Evolutionary conservation across 192 early-diverging fungal genomes (phyloP).

Genomic region (Lobosporangium transversale): DNA sequence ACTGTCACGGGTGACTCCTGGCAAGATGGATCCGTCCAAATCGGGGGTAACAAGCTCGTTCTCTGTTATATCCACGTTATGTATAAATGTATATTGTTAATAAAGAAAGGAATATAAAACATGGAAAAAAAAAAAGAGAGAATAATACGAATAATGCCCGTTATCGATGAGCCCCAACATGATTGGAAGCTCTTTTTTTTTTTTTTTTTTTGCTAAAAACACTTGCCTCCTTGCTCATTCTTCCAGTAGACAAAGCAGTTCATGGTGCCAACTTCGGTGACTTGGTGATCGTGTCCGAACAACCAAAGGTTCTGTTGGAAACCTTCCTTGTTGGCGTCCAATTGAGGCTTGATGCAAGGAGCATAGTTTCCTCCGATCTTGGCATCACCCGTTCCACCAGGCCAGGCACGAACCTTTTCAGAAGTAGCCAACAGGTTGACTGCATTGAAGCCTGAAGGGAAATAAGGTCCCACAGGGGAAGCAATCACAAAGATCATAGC

Average conservation of each 20-base stretch:
- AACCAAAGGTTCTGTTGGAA: slow-evolving; percentile 97
- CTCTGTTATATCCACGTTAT: slow-evolving; percentile 47
- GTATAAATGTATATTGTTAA: background rate
- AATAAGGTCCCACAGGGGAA: slow-evolving; percentile 96
- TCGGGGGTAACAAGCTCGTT: slow-evolving; percentile 90
- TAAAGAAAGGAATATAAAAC: background rate
- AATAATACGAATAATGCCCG: background rate
- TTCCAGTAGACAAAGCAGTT: slow-evolving; percentile 93
- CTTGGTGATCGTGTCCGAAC: slow-evolving; percentile 83
- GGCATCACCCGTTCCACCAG: slow-evolving; percentile 91
- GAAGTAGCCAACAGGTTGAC: slow-evolving; percentile 86
- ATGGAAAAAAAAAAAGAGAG: background rate
- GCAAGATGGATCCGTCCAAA: slow-evolving; percentile 94
- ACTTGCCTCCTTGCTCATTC: slow-evolving; percentile 74
- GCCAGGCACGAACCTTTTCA: slow-evolving; percentile 93
- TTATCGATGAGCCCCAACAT: too few relatives aligned
- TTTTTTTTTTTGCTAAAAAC: too few relatives aligned
- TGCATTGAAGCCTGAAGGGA: slow-evolving; percentile 92
- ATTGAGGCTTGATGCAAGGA: slow-evolving; percentile 83
- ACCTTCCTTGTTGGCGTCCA: slow-evolving; percentile 87
- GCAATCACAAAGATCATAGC: slow-evolving; percentile 89
- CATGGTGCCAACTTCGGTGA: slow-evolving; percentile 98
- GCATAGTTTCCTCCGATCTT: slow-evolving; percentile 94
- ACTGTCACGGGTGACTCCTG: slow-evolving; percentile 95
- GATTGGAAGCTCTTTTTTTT: too few relatives aligned